Percentiles rank a stretch among this genome's conserved stretches.
These are phyloP conservation scores for Sphaerulina populicola DNA, from an alignment of 2,329 filamentous ascomycete genomes.

Conservation along the genomic window DNA sequence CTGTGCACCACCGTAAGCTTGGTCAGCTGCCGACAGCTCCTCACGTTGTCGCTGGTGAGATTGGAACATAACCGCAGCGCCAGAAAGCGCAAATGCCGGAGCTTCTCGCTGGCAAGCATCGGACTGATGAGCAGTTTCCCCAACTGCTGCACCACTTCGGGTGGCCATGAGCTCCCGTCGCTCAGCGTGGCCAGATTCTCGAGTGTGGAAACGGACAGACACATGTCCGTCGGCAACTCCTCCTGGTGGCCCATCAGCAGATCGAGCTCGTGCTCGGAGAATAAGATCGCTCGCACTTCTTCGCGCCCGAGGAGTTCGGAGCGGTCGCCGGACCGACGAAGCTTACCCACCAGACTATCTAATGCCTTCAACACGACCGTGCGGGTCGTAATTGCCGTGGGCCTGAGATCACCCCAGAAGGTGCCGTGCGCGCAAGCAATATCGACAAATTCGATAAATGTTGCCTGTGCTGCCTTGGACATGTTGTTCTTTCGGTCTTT, in stretches of 20 bases:
- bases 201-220: conserved; percentile 40
- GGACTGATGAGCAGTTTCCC: conserved; percentile 16
- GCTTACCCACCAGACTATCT: conserved; percentile 49
- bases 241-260: not conserved
- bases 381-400: conserved; percentile 51
- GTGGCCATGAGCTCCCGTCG: conserved; percentile 23
- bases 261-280: conserved; percentile 12
- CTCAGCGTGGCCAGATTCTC: conserved; percentile 27
- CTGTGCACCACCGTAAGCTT: conserved; percentile 40
- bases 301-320: conserved; percentile 41
- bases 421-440: conserved; percentile 35
- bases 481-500: conserved; percentile 61
- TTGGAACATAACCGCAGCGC: conserved; percentile 70
- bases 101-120: conserved; percentile 3
- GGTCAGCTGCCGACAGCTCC: conserved; percentile 62
- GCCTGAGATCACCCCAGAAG: conserved; percentile 53
- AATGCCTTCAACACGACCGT: conserved; percentile 56
- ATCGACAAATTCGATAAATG: conserved; percentile 49
- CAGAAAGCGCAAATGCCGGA: conserved; percentile 31
- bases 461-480: conserved; percentile 54
- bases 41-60: conserved; percentile 69
- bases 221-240: conserved; percentile 39
- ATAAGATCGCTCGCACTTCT: conserved; percentile 16
- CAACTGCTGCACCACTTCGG: conserved; percentile 16
- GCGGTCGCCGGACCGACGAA: conserved; percentile 38